phyloP scores from a whole-genome alignment of 1,284 basidiomycete species.

The Ceratobasidium papillatum region DNA sequence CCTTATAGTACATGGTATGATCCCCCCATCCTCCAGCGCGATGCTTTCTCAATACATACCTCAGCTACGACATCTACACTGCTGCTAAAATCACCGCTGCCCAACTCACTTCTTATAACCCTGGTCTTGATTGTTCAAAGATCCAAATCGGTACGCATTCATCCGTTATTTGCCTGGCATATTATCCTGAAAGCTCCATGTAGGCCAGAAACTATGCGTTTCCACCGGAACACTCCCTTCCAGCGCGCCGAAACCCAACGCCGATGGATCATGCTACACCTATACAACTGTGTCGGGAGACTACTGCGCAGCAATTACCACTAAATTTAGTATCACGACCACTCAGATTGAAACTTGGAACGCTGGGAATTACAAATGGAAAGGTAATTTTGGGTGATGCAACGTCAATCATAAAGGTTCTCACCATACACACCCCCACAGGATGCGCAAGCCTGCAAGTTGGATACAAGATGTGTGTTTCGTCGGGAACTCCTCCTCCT shows the following conservation, averaged over 20 bases:
- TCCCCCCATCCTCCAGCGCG: background rate
- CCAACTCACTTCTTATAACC: slow-evolving; percentile 25
- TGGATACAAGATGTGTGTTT: slow-evolving; percentile 28
- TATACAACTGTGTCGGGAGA: slow-evolving; percentile 19
- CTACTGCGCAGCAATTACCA: slow-evolving; percentile 18
- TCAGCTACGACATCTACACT: slow-evolving; percentile 27
- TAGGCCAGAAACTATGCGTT: slow-evolving; percentile 25
- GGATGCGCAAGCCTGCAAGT: slow-evolving; percentile 27
- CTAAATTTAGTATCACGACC: slow-evolving; percentile 22
- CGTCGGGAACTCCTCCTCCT: slow-evolving; percentile 20
- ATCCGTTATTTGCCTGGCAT: background rate
- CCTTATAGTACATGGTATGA: slow-evolving; percentile 20
- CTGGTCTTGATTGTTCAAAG: slow-evolving; percentile 11
- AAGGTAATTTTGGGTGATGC: background rate
- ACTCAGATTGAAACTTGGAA: slow-evolving; percentile 21
- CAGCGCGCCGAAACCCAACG: slow-evolving; percentile 19
- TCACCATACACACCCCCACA: background rate
- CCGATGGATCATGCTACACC: slow-evolving; percentile 16
- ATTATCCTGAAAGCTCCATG: background rate
- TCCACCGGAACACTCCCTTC: slow-evolving; percentile 23
- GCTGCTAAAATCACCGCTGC: slow-evolving; percentile 17
- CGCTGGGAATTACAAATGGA: slow-evolving; percentile 31
- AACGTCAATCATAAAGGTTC: background rate
- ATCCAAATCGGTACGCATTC: slow-evolving; percentile 5
- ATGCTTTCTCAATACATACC: background rate